phyloP scores from a whole-genome alignment of 2,329 filamentous ascomycete species.

The Arthroderma sp. region DNA sequence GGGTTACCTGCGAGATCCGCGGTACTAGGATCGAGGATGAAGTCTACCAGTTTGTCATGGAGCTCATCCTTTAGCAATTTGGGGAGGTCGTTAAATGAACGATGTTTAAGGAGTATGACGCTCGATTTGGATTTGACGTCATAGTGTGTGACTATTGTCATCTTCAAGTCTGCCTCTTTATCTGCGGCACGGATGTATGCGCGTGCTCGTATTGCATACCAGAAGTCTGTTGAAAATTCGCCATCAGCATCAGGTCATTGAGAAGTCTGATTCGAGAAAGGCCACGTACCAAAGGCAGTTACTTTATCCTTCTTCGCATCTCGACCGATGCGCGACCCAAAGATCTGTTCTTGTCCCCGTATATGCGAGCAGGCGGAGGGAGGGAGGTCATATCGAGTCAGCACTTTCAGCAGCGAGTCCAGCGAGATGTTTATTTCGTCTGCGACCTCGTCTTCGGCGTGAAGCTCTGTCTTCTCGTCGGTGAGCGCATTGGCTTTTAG shows the following conservation, averaged over 20 bases:
- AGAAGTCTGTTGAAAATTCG: constrained; percentile 5
- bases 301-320: constrained; percentile 6
- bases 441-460: neutral
- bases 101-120: constrained; percentile 9
- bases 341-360: constrained; percentile 10
- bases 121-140: constrained; percentile 9
- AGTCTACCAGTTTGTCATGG: constrained; percentile 8
- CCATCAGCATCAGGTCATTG: neutral
- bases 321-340: constrained; percentile 9
- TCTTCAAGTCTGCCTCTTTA: constrained; percentile 11
- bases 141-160: constrained; percentile 12
- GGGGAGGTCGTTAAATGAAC: constrained; percentile 10
- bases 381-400: constrained; percentile 11
- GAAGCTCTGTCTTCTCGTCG: constrained; percentile 7
- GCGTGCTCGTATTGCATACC: constrained; percentile 10
- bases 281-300: constrained; percentile 4
- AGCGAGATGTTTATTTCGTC: constrained; percentile 10
- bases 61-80: constrained; percentile 7
- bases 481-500: constrained; percentile 9
- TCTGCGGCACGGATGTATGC: constrained; percentile 9
- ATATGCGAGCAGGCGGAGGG: constrained; percentile 11
- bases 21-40: constrained; percentile 9
- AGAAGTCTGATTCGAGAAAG: neutral
- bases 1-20: constrained; percentile 4
- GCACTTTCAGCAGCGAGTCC: constrained; percentile 9